Base-by-base conservation (phyloP, 2,329 filamentous ascomycete genomes). In the Blastomyces gilchristii region DNA sequence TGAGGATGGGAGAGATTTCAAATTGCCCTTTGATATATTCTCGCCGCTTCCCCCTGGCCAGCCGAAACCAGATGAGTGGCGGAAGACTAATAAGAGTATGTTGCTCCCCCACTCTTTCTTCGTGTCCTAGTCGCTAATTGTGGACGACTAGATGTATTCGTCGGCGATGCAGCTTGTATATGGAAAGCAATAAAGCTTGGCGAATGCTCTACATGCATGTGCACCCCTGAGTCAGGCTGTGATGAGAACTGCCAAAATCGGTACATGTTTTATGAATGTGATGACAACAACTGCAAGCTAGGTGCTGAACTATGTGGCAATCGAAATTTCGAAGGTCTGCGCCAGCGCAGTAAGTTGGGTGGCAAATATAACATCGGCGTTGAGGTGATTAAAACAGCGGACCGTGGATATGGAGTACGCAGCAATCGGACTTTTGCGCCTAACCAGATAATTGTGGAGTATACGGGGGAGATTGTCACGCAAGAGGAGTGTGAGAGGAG, bases 211-310 rank as follows among this genome's bases (percentile, higher is more conserved):
- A 84, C 85, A 72, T 96, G 91, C 72, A 86, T 91, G 63, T 96
- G 91, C 77, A 85, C 79, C 52, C 80, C 83, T 7, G 89, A 92
- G 61, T 85, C 87, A 62, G 91, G 91, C 45, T 97, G 94, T 71
- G 89, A 86, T 66, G 91, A 97, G 66, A 83, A 89, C 69, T 99
- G 94, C 76, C 89, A 96, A 72, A 99, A 99, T 74, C 83, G 91
- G 66, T 91, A 91, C 74, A 97, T 97, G 91, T 86, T 96, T 63
- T 97, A 97, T 74, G 94, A 99, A 77, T 99, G 94, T 73, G 91
- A 97, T 74, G 84, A 88, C 57, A 87, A 83, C 63, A 99, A 97
- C 74, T 99, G 94, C 79, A 89, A 87, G 64, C 79, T 93, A 18
- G 88, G 88, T 50, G 80, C 84, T n/a, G 82, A 85, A 25, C 72